phyloP scores from a whole-genome alignment of 2,329 filamentous ascomycete species.

The Colletotrichum sp. region DNA sequence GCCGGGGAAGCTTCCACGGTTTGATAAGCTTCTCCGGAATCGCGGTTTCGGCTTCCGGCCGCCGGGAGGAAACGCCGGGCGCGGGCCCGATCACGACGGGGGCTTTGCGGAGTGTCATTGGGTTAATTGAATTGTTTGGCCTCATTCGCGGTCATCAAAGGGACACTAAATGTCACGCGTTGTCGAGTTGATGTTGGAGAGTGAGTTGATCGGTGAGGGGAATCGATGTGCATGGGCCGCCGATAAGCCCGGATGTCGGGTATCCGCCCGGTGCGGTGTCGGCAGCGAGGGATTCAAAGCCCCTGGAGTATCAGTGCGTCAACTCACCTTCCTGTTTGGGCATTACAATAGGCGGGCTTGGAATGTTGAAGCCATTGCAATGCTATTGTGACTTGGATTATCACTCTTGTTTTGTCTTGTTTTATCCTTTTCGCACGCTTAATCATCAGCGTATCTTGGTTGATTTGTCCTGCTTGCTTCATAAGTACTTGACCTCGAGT shows the following conservation, averaged over 20 bases:
- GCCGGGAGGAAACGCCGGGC: neutral
- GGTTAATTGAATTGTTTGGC: neutral
- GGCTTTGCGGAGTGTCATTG: slow-evolving; percentile 11
- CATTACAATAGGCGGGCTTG: rapidly evolving
- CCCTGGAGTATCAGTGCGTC: neutral
- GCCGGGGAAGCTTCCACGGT: slow-evolving; percentile 38
- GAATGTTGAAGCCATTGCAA: neutral
- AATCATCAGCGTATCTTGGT: no score
- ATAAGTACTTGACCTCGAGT: no score
- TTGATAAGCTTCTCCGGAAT: slow-evolving; percentile 31
- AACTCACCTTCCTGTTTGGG: neutral
- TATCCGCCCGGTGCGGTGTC: slow-evolving; percentile 12
- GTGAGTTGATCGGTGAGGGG: neutral
- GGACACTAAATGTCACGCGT: neutral
- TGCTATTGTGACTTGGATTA: neutral
- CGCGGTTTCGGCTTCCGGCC: neutral
- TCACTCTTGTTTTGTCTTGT: no score
- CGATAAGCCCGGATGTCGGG: neutral
- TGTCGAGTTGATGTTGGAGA: neutral
- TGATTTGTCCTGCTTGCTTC: no score
- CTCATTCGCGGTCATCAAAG: no score
- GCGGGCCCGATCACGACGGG: neutral
- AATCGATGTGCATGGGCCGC: neutral
- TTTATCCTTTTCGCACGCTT: no score
- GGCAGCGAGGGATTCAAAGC: neutral